These are phyloP conservation scores for Chlorella sp. DNA, from an alignment of 139 green algal genomes.

Conservation along the genomic window DNA sequence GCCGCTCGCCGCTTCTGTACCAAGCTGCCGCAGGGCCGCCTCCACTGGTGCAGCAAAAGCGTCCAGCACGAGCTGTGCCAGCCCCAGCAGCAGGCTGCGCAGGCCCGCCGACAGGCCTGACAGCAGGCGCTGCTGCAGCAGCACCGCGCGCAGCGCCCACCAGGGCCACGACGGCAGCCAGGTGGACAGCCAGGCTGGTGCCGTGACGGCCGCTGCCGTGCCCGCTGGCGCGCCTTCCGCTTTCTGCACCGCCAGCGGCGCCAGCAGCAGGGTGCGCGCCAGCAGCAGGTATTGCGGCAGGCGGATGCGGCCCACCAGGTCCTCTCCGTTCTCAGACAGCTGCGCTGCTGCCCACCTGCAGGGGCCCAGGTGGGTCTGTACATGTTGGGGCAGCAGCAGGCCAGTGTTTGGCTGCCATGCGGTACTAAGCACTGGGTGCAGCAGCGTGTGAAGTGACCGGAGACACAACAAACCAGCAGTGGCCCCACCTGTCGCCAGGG, in stretches of 20 bases:
- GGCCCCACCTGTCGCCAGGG: conserved; percentile 53
- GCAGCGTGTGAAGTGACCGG: not conserved
- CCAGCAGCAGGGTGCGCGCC: conserved; percentile 54
- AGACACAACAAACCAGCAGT: not conserved
- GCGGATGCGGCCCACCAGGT: conserved; percentile 57
- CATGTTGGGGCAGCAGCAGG: not conserved
- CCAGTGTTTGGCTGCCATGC: no score
- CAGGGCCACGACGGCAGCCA: conserved; percentile 51
- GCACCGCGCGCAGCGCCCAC: conserved; percentile 67
- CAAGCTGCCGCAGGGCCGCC: not conserved
- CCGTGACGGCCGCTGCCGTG: not conserved
- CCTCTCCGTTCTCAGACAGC: conserved; percentile 77
- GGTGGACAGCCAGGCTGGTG: conserved; percentile 4
- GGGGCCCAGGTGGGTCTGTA: not conserved
- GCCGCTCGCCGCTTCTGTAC: not conserved
- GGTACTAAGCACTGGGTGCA: not conserved
- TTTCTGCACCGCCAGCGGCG: conserved; percentile 34
- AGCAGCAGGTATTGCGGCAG: conserved; percentile 83
- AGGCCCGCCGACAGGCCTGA: conserved; percentile 56
- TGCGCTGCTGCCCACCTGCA: conserved; percentile 51
- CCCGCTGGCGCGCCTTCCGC: not conserved
- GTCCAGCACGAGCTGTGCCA: conserved; percentile 15
- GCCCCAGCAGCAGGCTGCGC: conserved; percentile 37
- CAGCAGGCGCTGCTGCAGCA: conserved; percentile 70
- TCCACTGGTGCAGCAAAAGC: not conserved